phyloP scores from a whole-genome alignment of 139 green algal genomes.

The Haematococcus lacustris region DNA sequence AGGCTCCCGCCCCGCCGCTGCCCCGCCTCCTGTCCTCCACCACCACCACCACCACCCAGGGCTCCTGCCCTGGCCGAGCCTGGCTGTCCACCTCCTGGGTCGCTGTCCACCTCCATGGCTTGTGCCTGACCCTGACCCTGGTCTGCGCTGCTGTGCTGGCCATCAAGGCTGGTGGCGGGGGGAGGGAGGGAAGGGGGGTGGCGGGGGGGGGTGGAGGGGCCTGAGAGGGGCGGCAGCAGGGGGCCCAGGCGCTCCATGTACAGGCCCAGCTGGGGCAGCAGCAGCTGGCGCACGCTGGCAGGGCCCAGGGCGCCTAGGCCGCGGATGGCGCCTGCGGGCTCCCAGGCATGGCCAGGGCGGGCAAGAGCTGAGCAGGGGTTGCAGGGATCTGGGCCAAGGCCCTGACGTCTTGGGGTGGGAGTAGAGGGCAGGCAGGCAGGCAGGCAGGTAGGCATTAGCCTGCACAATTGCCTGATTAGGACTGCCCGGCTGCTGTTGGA shows the following conservation, averaged over 20 bases:
- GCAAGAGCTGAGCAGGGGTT: not conserved
- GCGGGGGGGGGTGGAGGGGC: not conserved
- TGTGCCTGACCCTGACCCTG: too few species aligned
- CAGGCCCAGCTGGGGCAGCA: conserved; percentile 65
- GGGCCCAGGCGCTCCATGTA: conserved; percentile 51
- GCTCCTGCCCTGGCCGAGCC: not conserved
- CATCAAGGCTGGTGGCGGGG: not conserved
- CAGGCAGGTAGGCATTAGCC: not conserved
- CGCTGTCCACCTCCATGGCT: not conserved
- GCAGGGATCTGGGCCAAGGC: not conserved
- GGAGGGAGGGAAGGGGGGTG: not conserved
- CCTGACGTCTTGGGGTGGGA: not conserved
- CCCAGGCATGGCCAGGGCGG: not conserved
- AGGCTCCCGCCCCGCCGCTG: not conserved
- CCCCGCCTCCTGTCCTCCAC: not conserved
- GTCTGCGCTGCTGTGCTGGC: too few species aligned
- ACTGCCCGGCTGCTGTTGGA: too few species aligned
- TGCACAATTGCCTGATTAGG: too few species aligned
- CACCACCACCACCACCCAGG: not conserved
- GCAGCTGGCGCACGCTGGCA: conserved; percentile 44
- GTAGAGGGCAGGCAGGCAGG: not conserved
- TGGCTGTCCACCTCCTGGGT: not conserved
- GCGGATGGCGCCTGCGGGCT: conserved; percentile 34
- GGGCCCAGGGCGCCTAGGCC: conserved; percentile 62
- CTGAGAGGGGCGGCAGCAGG: not conserved